phyloP scores from a whole-genome alignment of 2,329 filamentous ascomycete species.

The Magnaporthiopsis poae region DNA sequence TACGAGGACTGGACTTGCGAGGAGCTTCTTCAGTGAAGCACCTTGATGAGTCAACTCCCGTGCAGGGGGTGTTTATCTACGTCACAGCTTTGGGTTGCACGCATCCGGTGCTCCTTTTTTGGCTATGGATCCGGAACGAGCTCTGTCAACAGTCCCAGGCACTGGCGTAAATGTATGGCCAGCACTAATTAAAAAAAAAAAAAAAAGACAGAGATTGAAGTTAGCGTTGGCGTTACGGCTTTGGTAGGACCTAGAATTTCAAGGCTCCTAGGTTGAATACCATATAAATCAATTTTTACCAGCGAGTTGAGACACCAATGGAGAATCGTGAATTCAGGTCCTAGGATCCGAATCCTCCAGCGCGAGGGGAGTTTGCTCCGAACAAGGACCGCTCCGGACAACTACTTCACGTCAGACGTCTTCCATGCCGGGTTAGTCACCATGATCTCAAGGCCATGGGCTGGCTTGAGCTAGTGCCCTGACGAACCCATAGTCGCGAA shows the following conservation, averaged over 20 bases:
- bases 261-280: not conserved
- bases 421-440: too few relatives aligned
- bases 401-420: too few relatives aligned
- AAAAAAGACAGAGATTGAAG: constrained; percentile 11
- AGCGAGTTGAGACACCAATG: too few relatives aligned
- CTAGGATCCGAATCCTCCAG: too few relatives aligned
- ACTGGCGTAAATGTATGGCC: not conserved
- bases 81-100: not conserved
- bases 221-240: constrained; percentile 17
- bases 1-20: constrained; percentile 99
- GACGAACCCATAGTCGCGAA: too few relatives aligned
- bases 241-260: not conserved
- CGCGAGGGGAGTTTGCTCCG: too few relatives aligned
- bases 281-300: not conserved
- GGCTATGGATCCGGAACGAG: not conserved
- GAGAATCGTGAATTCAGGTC: too few relatives aligned
- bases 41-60: not conserved
- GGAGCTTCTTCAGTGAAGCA: constrained; percentile 60
- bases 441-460: too few relatives aligned
- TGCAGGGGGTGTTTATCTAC: not conserved
- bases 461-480: too few relatives aligned
- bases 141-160: too few relatives aligned
- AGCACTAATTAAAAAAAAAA: not conserved
- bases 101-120: not conserved
- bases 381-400: too few relatives aligned